Percentiles rank a stretch among this genome's conserved stretches.
These are phyloP conservation scores for Cucurbita moschata DNA, from an alignment of 306 rosid genomes.

Conservation along the genomic window DNA sequence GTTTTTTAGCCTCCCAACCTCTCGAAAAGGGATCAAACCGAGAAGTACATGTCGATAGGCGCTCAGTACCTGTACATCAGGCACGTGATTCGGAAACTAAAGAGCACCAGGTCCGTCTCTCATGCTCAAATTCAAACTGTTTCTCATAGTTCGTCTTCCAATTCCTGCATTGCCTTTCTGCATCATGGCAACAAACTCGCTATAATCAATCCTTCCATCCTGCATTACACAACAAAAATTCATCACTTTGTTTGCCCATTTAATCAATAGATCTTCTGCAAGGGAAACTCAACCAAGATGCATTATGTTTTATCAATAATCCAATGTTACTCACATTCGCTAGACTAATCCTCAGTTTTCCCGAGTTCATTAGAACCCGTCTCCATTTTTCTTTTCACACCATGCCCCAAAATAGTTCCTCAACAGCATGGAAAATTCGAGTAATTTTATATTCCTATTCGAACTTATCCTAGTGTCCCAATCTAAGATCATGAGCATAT, in stretches of 20 bases:
- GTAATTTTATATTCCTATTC: not conserved
- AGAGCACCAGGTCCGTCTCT: conserved; percentile 27
- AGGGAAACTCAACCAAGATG: conserved; percentile 7
- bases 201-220: conserved; percentile 69
- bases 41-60: not conserved
- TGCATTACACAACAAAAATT: conserved; percentile 5
- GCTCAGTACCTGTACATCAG: not conserved
- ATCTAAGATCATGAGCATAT: too few species aligned
- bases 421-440: too few species aligned
- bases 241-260: not conserved
- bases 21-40: not conserved
- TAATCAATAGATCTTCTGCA: not conserved
- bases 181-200: conserved; percentile 76
- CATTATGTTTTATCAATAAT: not conserved
- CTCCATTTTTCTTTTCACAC: not conserved
- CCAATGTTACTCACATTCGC: not conserved
- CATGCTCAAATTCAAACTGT: conserved; percentile 43
- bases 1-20: not conserved
- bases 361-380: not conserved
- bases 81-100: not conserved
- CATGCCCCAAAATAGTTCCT: too few species aligned
- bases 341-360: not conserved
- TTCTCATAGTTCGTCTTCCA: conserved; percentile 53
- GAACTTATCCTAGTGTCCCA: not conserved
- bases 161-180: conserved; percentile 63